A percentile compares a stretch with the other conserved stretches of the same genome.
Conservation (phyloP, 129 eudicot genomes). For the Rutidosis leptorrhynchoides region DNA sequence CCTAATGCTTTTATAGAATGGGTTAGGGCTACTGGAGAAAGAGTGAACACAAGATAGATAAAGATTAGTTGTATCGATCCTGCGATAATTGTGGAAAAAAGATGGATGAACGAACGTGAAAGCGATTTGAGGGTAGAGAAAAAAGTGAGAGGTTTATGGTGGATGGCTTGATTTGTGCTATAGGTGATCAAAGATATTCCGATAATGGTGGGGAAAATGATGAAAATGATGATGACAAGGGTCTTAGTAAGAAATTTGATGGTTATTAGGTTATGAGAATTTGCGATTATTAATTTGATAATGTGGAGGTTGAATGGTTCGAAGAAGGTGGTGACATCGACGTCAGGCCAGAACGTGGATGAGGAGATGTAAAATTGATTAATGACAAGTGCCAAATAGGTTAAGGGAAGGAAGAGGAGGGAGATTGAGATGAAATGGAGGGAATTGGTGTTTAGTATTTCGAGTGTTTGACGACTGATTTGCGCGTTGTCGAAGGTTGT, state of each 20-base stretch:
- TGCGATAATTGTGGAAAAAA: slow-evolving; percentile 10
- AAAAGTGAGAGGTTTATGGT: slow-evolving; percentile 18
- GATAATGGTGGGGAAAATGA: slow-evolving; percentile 6
- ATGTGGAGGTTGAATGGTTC: slow-evolving; percentile 3
- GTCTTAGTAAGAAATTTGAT: background rate
- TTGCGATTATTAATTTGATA: background rate
- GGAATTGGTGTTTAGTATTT: slow-evolving; percentile 40
- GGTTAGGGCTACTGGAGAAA: background rate
- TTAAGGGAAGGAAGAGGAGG: slow-evolving; percentile 54
- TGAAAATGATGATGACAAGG: background rate
- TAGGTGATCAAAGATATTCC: slow-evolving; percentile 23
- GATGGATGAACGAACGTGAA: background rate
- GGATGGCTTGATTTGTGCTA: slow-evolving; percentile 17
- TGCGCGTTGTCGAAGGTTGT: slow-evolving; percentile 8
- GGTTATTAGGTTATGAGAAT: background rate
- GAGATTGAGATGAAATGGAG: slow-evolving; percentile 61
- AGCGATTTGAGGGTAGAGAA: slow-evolving; percentile 25
- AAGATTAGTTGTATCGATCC: slow-evolving; percentile 5
- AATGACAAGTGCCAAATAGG: slow-evolving; percentile 8
- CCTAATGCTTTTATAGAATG: slow-evolving; percentile 6
- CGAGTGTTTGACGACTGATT: slow-evolving; percentile 34
- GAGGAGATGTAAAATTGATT: background rate
- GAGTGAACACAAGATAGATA: background rate
- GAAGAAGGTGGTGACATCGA: slow-evolving; percentile 34
- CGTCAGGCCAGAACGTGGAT: slow-evolving; percentile 10